phyloP scores from a whole-genome alignment of 257 asterid species.

The Verbena officinalis region DNA sequence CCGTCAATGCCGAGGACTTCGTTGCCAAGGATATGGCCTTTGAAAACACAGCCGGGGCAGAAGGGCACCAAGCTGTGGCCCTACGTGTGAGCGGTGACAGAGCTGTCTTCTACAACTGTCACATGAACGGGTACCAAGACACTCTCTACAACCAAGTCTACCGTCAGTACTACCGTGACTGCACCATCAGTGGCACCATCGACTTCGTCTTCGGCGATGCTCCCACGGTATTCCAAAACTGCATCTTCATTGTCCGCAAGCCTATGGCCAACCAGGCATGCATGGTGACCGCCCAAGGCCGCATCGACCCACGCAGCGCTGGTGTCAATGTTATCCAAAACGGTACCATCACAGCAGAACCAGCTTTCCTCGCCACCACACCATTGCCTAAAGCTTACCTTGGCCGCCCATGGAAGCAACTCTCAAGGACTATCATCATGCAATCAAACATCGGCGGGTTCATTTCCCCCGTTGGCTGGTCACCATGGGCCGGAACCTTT shows the following conservation, averaged over 20 bases:
- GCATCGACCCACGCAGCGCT: conserved; percentile 22
- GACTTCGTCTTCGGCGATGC: no score
- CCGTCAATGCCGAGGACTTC: conserved; percentile 44
- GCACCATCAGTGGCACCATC: no score
- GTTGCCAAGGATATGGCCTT: conserved; percentile 52
- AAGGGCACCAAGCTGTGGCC: conserved; percentile 65
- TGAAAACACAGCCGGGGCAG: conserved; percentile 67
- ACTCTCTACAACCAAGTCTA: no score
- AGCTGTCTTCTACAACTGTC: conserved; percentile 44
- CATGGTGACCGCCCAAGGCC: conserved; percentile 38
- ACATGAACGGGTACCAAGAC: no score
- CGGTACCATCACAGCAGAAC: conserved; percentile 38
- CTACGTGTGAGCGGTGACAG: conserved; percentile 51
- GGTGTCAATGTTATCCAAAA: conserved; percentile 48
- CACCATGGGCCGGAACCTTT: conserved; percentile 42
- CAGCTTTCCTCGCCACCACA: conserved; percentile 5
- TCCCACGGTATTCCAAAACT: no score
- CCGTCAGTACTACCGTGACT: no score
- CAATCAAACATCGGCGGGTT: conserved; percentile 35
- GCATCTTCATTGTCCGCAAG: no score
- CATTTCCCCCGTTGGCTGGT: conserved; percentile 51
- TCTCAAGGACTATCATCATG: conserved; percentile 56
- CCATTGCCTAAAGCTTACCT: conserved; percentile 37
- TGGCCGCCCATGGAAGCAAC: conserved; percentile 65
- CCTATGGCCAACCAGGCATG: no score